Conservation (phyloP, 2,329 filamentous ascomycete species). For the Trichoderma citrinoviride region DNA sequence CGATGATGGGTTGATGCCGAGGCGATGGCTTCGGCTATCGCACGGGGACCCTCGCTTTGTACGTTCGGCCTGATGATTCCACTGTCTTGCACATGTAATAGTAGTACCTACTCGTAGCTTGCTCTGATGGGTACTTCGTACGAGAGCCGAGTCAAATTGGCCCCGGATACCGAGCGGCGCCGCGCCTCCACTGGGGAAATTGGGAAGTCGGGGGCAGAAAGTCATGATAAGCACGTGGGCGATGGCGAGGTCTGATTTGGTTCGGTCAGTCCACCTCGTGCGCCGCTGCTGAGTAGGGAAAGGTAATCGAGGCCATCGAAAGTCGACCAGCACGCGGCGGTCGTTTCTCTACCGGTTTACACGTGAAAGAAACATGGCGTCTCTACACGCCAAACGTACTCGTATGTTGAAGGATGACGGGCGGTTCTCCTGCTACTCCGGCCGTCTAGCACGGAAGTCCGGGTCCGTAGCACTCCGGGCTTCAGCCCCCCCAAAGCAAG, state of each 20-base stretch:
- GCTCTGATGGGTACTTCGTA: no score
- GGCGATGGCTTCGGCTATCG: constrained; percentile 17
- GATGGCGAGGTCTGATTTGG: constrained; percentile 12
- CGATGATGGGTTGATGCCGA: constrained; percentile 4
- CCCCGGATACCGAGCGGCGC: constrained; percentile 14
- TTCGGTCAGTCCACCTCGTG: constrained; percentile 1
- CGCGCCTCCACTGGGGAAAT: constrained; percentile 3
- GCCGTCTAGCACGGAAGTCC: neutral
- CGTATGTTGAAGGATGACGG: neutral
- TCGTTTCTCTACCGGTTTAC: neutral
- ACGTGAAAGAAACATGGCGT: neutral
- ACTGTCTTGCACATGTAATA: no score
- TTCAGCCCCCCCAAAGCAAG: neutral
- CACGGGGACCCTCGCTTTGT: neutral
- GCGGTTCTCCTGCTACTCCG: neutral
- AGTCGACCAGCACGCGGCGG: neutral
- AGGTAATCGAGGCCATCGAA: neutral
- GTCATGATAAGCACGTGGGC: constrained; percentile 15
- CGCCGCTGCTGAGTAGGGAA: neutral
- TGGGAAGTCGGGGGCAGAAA: constrained; percentile 7
- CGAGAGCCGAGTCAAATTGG: neutral
- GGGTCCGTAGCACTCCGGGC: neutral
- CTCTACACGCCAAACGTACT: no score
- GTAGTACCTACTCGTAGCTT: no score
- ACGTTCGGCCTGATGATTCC: no score